Percentiles rank a stretch among this genome's conserved stretches.
These are phyloP conservation scores for Ceratonia siliqua DNA, from an alignment of 306 rosid species.

Conservation along the genomic window DNA sequence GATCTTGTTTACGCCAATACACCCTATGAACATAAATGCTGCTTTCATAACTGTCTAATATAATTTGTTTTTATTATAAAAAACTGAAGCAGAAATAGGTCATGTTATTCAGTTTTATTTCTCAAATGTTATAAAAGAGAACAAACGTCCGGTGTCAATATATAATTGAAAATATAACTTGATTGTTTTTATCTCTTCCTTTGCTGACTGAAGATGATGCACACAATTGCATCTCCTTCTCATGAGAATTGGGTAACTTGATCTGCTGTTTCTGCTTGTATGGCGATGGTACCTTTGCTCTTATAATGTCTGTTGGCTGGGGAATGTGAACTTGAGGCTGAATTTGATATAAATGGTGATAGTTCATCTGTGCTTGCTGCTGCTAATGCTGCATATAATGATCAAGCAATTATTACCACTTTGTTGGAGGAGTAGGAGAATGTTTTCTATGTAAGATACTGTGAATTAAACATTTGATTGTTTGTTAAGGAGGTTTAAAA, in stretches of 20 bases:
- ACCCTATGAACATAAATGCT: neutral
- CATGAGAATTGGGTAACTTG: slow-evolving; percentile 61
- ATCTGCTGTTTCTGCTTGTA: slow-evolving; percentile 66
- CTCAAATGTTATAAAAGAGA: neutral
- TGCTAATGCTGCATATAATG: slow-evolving; percentile 65
- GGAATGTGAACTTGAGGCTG: slow-evolving; percentile 65
- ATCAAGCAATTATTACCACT: slow-evolving; percentile 57
- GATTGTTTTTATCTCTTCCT: neutral
- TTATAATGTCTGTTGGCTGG: slow-evolving; percentile 61
- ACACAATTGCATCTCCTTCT: slow-evolving; percentile 50
- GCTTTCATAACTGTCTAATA: neutral
- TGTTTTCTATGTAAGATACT: slow-evolving; percentile 54
- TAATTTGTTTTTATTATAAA: neutral
- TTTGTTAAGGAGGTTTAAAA: neutral
- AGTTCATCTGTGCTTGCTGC: slow-evolving; percentile 64
- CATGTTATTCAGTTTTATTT: neutral
- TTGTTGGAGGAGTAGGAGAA: slow-evolving; percentile 66
- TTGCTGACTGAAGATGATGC: slow-evolving; percentile 67
- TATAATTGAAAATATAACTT: neutral
- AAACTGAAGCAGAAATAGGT: neutral
- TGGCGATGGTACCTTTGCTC: slow-evolving; percentile 56
- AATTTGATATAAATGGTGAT: slow-evolving; percentile 58
- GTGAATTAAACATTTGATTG: neutral
- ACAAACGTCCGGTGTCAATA: neutral
- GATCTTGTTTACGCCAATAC: neutral